Percentiles rank a stretch among this genome's conserved stretches.
Evolutionary conservation across 805 yeast genomes (phyloP).

Genomic region (Pichia pseudocactophila): DNA sequence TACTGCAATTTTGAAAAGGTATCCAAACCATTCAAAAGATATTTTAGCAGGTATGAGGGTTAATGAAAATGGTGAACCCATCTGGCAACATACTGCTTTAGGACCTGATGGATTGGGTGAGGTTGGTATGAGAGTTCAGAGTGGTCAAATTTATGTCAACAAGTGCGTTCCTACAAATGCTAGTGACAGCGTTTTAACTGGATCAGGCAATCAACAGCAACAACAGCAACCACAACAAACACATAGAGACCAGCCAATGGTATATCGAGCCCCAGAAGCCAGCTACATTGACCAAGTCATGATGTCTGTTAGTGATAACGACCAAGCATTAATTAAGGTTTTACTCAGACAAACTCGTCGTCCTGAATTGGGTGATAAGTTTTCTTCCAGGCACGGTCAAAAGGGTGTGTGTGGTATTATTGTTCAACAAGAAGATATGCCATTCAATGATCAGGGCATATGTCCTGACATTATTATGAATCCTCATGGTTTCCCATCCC

Average conservation of each 20-base stretch:
- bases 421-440: slow-evolving; percentile 94
- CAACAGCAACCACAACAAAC: slow-evolving; percentile 28
- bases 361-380: slow-evolving; percentile 96
- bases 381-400: slow-evolving; percentile 96
- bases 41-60: slow-evolving; percentile 86
- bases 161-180: slow-evolving; percentile 88
- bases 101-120: slow-evolving; percentile 97
- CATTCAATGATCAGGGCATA: slow-evolving; percentile 88
- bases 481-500: slow-evolving; percentile 99
- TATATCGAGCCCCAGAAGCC: slow-evolving; percentile 92
- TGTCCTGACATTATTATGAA: slow-evolving; percentile 96
- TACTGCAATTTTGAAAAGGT: slow-evolving; percentile 80
- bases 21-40: slow-evolving; percentile 90
- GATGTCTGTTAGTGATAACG: slow-evolving; percentile 94
- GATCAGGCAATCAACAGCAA: slow-evolving; percentile 17
- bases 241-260: slow-evolving; percentile 85
- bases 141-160: slow-evolving; percentile 91
- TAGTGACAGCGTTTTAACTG: slow-evolving; percentile 50
- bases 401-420: slow-evolving; percentile 99
- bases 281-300: slow-evolving; percentile 93
- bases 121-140: slow-evolving; percentile 82
- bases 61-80: slow-evolving; percentile 71
- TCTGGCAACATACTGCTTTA: slow-evolving; percentile 75
- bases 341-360: slow-evolving; percentile 89
- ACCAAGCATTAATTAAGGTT: slow-evolving; percentile 89